Evolutionary conservation across 1,284 basidiomycete genomes (phyloP).

Genomic region (Apiotrichum laibachii): DNA sequence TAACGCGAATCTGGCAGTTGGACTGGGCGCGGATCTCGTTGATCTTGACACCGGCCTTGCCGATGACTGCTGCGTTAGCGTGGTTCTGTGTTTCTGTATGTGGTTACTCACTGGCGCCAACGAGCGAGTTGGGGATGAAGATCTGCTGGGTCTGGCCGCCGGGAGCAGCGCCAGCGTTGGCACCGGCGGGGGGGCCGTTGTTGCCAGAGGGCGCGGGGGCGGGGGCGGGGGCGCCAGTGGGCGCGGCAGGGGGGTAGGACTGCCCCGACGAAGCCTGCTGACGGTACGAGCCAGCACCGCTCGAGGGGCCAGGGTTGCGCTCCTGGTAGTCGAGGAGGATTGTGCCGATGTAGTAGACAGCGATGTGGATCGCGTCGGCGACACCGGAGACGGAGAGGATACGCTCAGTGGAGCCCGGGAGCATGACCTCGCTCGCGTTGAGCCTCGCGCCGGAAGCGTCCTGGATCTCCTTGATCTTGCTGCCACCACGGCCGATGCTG

Average conservation of each 20-base stretch:
- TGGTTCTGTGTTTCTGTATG: not conserved
- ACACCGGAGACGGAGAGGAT: constrained; percentile 97
- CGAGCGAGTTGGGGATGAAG: constrained; percentile 95
- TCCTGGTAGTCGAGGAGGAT: constrained; percentile 95
- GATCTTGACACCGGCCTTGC: constrained; percentile 97
- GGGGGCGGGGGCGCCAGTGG: constrained; percentile 9
- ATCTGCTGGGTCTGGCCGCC: constrained; percentile 88
- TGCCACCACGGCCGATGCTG: constrained; percentile 88
- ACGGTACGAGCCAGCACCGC: constrained; percentile 42
- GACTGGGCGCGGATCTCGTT: constrained; percentile 95
- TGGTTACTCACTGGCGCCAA: constrained; percentile 69
- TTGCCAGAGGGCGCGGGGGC: not conserved
- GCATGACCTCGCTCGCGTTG: constrained; percentile 96
- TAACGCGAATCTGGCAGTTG: constrained; percentile 95
- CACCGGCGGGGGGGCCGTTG: not conserved
- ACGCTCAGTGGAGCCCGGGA: constrained; percentile 98
- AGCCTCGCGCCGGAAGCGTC: constrained; percentile 94
- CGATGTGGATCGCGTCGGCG: constrained; percentile 99
- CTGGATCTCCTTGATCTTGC: constrained; percentile 99
- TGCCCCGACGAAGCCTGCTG: constrained; percentile 32
- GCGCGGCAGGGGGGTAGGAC: constrained; percentile 11
- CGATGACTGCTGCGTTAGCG: constrained; percentile 63
- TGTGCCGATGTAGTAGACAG: constrained; percentile 97
- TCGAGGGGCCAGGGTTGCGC: constrained; percentile 52
- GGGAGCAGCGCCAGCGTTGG: constrained; percentile 30